Percentiles rank a stretch among this genome's conserved stretches.
These are phyloP conservation scores for Tetrahymena elliotti DNA, from an alignment of 73 alveolate genomes.

Conservation along the genomic window DNA sequence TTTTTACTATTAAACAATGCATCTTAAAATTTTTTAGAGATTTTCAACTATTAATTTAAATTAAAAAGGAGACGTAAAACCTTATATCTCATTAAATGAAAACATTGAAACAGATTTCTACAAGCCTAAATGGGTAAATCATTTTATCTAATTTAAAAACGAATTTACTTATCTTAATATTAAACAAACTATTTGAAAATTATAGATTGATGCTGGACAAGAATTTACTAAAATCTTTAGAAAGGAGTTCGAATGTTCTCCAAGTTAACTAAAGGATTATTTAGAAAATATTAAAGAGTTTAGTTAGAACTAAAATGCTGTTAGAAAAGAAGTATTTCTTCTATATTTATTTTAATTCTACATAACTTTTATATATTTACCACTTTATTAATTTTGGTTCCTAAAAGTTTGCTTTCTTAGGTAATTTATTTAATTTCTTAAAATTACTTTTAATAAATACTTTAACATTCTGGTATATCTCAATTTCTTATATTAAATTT, in stretches of 20 bases:
- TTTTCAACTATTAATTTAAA: background rate
- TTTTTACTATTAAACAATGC: background rate
- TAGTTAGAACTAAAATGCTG: background rate
- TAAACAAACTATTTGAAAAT: background rate
- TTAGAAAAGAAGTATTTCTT: background rate
- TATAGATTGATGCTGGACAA: background rate
- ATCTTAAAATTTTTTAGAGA: background rate
- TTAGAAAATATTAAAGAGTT: background rate
- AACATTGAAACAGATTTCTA: background rate
- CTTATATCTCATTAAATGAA: background rate
- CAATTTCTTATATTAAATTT: too few species aligned
- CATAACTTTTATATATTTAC: background rate
- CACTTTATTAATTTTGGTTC: background rate
- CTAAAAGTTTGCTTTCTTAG: background rate
- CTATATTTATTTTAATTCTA: background rate
- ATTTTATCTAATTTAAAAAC: background rate
- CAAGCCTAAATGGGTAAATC: background rate
- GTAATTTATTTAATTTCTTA: background rate
- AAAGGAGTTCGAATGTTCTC: background rate
- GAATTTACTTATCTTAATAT: background rate
- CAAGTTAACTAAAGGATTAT: background rate
- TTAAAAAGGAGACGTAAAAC: background rate
- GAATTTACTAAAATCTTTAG: background rate
- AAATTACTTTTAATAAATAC: conserved; percentile 20
- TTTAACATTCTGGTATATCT: background rate